Percentiles rank a stretch among this genome's conserved stretches.
Evolutionary conservation across 176 grass and related monocot species (phyloP).

Genomic region (Calamus simplicifolius): DNA sequence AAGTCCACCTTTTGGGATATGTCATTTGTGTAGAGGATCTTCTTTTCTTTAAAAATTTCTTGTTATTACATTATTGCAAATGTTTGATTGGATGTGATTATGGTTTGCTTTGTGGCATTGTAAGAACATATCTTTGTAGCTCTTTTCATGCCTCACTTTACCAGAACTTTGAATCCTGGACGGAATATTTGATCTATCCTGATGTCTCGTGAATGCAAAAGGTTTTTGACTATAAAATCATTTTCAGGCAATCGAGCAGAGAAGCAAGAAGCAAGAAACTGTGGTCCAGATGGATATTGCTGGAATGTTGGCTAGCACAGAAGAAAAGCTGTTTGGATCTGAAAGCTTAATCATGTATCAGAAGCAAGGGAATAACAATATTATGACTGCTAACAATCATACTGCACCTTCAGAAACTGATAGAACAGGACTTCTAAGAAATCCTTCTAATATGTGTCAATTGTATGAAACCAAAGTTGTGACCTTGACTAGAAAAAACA

Average conservation of each 20-base stretch:
- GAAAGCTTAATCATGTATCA: slow-evolving; percentile 8
- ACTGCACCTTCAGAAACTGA: slow-evolving; percentile 31
- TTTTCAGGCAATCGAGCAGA: slow-evolving; percentile 7
- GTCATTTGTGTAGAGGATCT: too few species aligned
- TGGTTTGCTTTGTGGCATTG: too few species aligned
- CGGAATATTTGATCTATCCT: too few species aligned
- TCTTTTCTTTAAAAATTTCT: too few species aligned
- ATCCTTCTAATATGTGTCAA: slow-evolving; percentile 54
- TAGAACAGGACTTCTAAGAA: slow-evolving; percentile 31
- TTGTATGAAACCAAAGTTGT: slow-evolving; percentile 50
- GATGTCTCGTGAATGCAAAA: slow-evolving; percentile 1
- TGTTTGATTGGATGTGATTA: too few species aligned
- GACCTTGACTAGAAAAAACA: slow-evolving; percentile 45
- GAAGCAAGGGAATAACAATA: slow-evolving; percentile 1
- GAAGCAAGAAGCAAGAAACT: slow-evolving; percentile 20
- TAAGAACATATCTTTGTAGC: too few species aligned
- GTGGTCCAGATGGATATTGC: slow-evolving; percentile 24
- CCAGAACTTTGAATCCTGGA: too few species aligned
- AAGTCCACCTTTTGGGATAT: too few species aligned
- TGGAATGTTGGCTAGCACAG: slow-evolving; percentile 23
- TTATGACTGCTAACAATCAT: not conserved
- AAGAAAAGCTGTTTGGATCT: slow-evolving; percentile 9
- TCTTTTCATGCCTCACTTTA: too few species aligned
- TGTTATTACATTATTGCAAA: too few species aligned
- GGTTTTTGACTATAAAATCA: not conserved